Evolutionary conservation across 495 filamentous ascomycete species (phyloP).

Genomic region (Penicillium psychrofluorescens): DNA sequence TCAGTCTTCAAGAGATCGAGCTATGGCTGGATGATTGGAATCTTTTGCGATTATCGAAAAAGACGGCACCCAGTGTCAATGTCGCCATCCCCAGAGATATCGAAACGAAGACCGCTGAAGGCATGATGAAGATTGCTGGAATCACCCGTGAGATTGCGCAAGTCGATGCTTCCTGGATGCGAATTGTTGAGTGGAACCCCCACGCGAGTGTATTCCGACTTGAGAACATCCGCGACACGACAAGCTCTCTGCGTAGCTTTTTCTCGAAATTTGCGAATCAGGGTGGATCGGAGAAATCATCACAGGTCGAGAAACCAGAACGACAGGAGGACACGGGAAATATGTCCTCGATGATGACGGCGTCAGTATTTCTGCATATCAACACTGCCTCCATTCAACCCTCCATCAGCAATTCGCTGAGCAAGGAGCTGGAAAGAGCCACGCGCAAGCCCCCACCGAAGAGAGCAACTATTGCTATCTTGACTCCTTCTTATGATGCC

Average conservation of each 20-base stretch:
- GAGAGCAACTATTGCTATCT: constrained; percentile 69
- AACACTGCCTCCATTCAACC: constrained; percentile 77
- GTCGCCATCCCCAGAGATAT: constrained; percentile 74
- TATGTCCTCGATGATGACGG: constrained; percentile 55
- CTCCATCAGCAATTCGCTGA: constrained; percentile 56
- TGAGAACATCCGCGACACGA: constrained; percentile 36
- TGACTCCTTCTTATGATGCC: constrained; percentile 89
- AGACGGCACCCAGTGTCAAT: constrained; percentile 63
- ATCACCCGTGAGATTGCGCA: constrained; percentile 77
- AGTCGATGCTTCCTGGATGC: constrained; percentile 89
- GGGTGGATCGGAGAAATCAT: constrained; percentile 27
- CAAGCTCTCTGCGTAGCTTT: constrained; percentile 64
- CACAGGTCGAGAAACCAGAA: constrained; percentile 18
- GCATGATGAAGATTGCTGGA: constrained; percentile 70
- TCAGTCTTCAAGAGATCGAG: constrained; percentile 79
- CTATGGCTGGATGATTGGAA: constrained; percentile 84
- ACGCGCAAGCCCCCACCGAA: constrained; percentile 96
- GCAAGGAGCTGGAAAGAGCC: constrained; percentile 84
- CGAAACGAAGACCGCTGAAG: constrained; percentile 71
- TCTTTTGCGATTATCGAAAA: constrained; percentile 71
- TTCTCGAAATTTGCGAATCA: constrained; percentile 63
- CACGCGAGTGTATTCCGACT: constrained; percentile 37
- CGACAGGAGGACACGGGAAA: constrained; percentile 45
- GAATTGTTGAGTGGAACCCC: constrained; percentile 74
- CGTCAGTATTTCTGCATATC: constrained; percentile 79